These are phyloP conservation scores for Ilex paraguariensis DNA, from an alignment of 305 asterid species.

Conservation along the genomic window DNA sequence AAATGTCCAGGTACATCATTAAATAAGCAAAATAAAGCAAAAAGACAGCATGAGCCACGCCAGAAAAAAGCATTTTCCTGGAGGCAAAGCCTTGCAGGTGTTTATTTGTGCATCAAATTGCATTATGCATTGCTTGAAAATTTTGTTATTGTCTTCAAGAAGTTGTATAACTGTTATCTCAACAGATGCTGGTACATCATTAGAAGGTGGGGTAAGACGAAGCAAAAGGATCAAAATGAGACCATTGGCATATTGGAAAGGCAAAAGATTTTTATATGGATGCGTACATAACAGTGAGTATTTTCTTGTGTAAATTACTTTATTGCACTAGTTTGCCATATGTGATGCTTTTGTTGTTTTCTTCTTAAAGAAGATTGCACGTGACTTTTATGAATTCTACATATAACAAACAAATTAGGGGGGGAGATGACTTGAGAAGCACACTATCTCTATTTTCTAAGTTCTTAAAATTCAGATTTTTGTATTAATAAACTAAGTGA, in stretches of 20 bases:
- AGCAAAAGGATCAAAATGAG: conserved; percentile 82
- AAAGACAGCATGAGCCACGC: conserved; percentile 26
- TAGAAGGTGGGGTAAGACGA: conserved; percentile 73
- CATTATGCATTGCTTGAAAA: conserved; percentile 4
- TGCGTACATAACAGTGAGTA: conserved; percentile 66
- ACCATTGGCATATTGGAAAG: conserved; percentile 91
- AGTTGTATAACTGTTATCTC: conserved; percentile 18
- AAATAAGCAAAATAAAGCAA: conserved; percentile 20
- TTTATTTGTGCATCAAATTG: conserved; percentile 17
- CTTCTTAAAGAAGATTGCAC: too few relatives aligned
- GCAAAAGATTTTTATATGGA: conserved; percentile 74
- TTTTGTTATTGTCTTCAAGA: conserved; percentile 9
- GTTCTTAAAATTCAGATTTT: too few relatives aligned
- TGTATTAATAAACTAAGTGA: too few relatives aligned
- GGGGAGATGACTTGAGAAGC: too few relatives aligned
- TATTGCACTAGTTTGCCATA: not conserved
- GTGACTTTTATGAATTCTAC: too few relatives aligned
- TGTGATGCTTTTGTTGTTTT: not conserved
- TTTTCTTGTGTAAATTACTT: conserved; percentile 11
- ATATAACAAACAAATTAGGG: too few relatives aligned
- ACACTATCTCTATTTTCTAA: too few relatives aligned
- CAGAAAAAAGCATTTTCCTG: conserved; percentile 46
- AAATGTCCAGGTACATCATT: conserved; percentile 19
- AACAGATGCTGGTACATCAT: conserved; percentile 73
- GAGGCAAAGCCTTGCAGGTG: conserved; percentile 89